These are phyloP conservation scores for Ilyonectria mors-panacis DNA, from an alignment of 2,329 filamentous ascomycete species.

Conservation along the genomic window DNA sequence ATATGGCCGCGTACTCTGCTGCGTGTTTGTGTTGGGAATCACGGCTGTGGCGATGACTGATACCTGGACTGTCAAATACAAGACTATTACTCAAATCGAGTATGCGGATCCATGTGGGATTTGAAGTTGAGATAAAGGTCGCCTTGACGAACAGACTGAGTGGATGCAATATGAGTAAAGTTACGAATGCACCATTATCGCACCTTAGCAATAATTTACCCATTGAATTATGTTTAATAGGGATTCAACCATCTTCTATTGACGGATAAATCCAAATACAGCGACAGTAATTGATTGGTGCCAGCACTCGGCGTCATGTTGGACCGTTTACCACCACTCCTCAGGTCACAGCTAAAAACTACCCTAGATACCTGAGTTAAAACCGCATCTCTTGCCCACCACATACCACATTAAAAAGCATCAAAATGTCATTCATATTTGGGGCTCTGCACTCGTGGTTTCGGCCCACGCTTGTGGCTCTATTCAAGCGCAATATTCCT, in stretches of 20 bases:
- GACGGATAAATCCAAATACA: not conserved
- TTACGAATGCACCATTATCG: too few species aligned
- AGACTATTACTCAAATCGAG: not conserved
- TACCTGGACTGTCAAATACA: not conserved
- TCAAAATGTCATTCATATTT: slow-evolving; percentile 21
- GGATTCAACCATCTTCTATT: not conserved
- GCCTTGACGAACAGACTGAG: too few species aligned
- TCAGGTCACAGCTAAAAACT: not conserved
- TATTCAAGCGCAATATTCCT: slow-evolving; percentile 56
- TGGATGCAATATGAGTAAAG: too few species aligned
- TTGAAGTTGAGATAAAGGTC: not conserved
- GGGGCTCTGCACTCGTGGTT: slow-evolving; percentile 41
- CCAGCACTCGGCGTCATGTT: slow-evolving; percentile 28
- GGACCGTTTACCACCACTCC: slow-evolving; percentile 31
- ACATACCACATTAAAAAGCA: not conserved
- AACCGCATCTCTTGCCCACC: not conserved
- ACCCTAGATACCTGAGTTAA: not conserved
- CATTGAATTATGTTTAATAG: not conserved
- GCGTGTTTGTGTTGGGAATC: too few species aligned
- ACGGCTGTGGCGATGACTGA: not conserved
- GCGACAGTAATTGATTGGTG: not conserved
- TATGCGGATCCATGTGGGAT: not conserved
- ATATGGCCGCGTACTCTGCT: too few species aligned
- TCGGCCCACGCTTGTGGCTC: slow-evolving; percentile 51
- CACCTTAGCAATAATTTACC: too few species aligned